These are phyloP conservation scores for Fusarium cyanostomum DNA, from an alignment of 2,329 filamentous ascomycete genomes.

Conservation along the genomic window DNA sequence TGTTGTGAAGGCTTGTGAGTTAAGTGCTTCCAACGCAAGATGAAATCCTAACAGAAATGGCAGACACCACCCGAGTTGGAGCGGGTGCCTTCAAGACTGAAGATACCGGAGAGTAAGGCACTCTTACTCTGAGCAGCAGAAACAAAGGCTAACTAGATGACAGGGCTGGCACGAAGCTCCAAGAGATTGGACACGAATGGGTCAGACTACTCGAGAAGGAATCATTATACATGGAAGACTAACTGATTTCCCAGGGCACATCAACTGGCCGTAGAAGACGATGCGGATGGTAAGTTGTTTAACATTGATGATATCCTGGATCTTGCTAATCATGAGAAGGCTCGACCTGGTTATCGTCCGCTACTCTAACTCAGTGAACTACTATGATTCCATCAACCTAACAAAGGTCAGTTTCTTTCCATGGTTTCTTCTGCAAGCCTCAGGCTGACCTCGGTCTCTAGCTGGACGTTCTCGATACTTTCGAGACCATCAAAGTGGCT, in stretches of 20 bases:
- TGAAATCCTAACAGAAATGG: too few relatives aligned
- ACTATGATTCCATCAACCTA: conserved; percentile 10
- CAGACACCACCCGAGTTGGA: conserved; percentile 4
- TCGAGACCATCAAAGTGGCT: conserved; percentile 21
- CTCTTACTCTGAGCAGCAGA: too few relatives aligned
- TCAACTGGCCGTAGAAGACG: conserved; percentile 12
- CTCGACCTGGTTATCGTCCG: conserved; percentile 15
- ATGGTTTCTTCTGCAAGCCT: too few relatives aligned
- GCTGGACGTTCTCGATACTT: conserved; percentile 22
- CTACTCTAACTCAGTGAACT: conserved; percentile 18
- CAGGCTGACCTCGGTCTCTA: too few relatives aligned
- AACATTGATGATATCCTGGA: too few relatives aligned
- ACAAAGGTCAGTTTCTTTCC: too few relatives aligned
- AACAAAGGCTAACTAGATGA: not conserved
- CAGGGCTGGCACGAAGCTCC: conserved; percentile 32
- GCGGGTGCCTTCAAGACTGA: conserved; percentile 14
- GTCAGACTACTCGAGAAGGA: too few relatives aligned
- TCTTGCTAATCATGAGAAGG: too few relatives aligned
- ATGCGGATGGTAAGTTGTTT: conserved; percentile 21
- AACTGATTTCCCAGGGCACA: too few relatives aligned
- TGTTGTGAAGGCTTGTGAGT: conserved; percentile 11
- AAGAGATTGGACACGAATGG: conserved; percentile 3
- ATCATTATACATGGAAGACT: too few relatives aligned
- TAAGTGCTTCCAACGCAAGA: too few relatives aligned
- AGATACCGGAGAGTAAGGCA: not conserved